Evolutionary conservation across 768 basidiomycete genomes (phyloP).

Genomic region (Russula earlei): DNA sequence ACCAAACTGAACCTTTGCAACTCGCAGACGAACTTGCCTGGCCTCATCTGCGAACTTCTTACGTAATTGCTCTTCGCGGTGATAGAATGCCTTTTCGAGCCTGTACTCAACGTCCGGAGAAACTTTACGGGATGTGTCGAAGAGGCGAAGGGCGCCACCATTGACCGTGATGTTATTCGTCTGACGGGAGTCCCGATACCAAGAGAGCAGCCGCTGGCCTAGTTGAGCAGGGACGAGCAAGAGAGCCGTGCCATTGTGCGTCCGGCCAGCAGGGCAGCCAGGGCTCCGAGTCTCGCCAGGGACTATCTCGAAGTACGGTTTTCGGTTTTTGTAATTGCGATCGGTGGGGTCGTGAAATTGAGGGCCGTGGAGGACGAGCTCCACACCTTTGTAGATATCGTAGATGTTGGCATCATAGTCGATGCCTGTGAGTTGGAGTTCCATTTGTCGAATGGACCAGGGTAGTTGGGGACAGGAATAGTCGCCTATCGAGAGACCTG

Average conservation of each 20-base stretch:
- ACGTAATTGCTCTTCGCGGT: conserved; percentile 20
- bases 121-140: conserved; percentile 3
- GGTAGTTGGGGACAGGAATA: too few relatives aligned
- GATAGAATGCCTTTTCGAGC: conserved; percentile 27
- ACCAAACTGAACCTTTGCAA: background rate
- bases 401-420: conserved; percentile 36
- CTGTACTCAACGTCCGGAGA: conserved; percentile 6
- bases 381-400: conserved; percentile 48
- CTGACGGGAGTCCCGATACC: conserved; percentile 22
- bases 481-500: too few relatives aligned
- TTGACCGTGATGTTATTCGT: conserved; percentile 17
- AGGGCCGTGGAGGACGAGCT: conserved; percentile 45
- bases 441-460: too few relatives aligned
- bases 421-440: conserved; percentile 27
- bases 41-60: conserved; percentile 18
- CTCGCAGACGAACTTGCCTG: background rate
- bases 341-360: conserved; percentile 35
- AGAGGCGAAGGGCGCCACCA: conserved; percentile 21
- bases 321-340: conserved; percentile 23
- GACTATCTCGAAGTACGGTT: conserved; percentile 53
- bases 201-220: conserved; percentile 40
- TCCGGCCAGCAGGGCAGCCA: conserved; percentile 39
- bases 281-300: conserved; percentile 42
- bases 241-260: conserved; percentile 45
- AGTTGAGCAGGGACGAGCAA: conserved; percentile 27